Percentiles rank a stretch among this genome's conserved stretches.
These are phyloP conservation scores for Artemisia tridentata DNA, from an alignment of 129 eudicot genomes.

Conservation along the genomic window DNA sequence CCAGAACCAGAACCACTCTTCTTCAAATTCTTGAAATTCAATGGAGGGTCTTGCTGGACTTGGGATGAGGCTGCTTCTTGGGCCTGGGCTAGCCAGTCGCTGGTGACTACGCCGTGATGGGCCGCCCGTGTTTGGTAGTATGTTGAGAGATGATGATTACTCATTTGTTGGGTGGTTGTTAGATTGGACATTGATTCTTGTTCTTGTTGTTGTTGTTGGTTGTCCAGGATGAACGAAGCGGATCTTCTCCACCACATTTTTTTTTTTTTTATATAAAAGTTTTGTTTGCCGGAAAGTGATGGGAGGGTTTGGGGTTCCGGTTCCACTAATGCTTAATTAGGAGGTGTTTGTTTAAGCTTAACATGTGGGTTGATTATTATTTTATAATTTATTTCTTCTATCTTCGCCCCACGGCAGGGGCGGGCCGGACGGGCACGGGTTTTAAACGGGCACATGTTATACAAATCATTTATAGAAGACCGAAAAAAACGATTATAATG, in stretches of 20 bases:
- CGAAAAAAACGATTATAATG: too few species aligned
- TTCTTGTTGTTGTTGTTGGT: slow-evolving; percentile 45
- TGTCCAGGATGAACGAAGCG: slow-evolving; percentile 85
- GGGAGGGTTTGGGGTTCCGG: neutral
- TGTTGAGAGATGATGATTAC: slow-evolving; percentile 55
- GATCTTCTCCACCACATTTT: slow-evolving; percentile 77
- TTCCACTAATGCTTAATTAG: too few species aligned
- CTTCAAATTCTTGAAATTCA: too few species aligned
- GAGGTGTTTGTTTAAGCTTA: too few species aligned
- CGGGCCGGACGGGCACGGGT: too few species aligned
- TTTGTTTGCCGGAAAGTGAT: neutral
- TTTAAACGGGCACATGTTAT: too few species aligned
- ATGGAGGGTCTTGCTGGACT: neutral
- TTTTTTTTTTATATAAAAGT: neutral
- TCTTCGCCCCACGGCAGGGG: too few species aligned
- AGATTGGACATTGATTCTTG: neutral
- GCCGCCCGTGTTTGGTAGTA: slow-evolving; percentile 87
- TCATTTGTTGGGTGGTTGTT: neutral
- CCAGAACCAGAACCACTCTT: slow-evolving; percentile 26
- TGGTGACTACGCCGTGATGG: slow-evolving; percentile 84
- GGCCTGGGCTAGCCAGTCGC: slow-evolving; percentile 94
- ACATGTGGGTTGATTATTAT: too few species aligned
- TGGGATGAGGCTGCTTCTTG: slow-evolving; percentile 65
- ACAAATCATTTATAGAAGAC: too few species aligned
- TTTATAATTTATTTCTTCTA: too few species aligned